A percentile compares a stretch with the other conserved stretches of the same genome.
Evolutionary conservation across 2,329 filamentous ascomycete species (phyloP).

Genomic region (Allantophomopsis lycopodina): DNA sequence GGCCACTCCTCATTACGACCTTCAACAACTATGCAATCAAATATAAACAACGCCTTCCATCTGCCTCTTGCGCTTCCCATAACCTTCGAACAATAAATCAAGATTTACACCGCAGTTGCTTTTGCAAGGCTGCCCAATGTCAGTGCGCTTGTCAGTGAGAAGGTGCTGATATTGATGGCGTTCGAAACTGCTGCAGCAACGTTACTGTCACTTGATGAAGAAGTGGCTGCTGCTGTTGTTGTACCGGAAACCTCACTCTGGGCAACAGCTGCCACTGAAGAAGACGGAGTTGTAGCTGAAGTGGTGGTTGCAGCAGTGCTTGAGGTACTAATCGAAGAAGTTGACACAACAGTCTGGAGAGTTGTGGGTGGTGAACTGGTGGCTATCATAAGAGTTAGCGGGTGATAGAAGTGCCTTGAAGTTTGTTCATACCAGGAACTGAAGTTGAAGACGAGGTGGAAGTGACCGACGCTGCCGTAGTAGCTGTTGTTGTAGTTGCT

Average conservation of each 20-base stretch:
- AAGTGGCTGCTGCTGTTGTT: conserved; percentile 3
- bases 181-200: conserved; percentile 1
- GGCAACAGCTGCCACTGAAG: conserved; percentile 3
- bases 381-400: too few species aligned
- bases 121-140: conserved; percentile 14
- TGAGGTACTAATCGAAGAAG: background rate
- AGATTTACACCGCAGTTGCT: conserved; percentile 2
- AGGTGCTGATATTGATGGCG: conserved; percentile 14
- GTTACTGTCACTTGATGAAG: conserved; percentile 1
- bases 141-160: conserved; percentile 13
- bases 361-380: background rate
- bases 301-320: conserved; percentile 2
- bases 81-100: too few species aligned
- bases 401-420: too few species aligned
- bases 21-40: too few species aligned
- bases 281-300: conserved; percentile 1
- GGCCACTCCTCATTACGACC: too few species aligned
- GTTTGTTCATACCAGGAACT: background rate
- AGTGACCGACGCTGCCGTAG: background rate
- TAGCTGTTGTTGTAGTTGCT: background rate
- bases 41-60: too few species aligned
- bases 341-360: conserved; percentile 2
- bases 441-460: background rate
- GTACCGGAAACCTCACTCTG: background rate
- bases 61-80: too few species aligned